Evolutionary conservation across 305 asterid species (phyloP).

Genomic region (Rubia peregrina): DNA sequence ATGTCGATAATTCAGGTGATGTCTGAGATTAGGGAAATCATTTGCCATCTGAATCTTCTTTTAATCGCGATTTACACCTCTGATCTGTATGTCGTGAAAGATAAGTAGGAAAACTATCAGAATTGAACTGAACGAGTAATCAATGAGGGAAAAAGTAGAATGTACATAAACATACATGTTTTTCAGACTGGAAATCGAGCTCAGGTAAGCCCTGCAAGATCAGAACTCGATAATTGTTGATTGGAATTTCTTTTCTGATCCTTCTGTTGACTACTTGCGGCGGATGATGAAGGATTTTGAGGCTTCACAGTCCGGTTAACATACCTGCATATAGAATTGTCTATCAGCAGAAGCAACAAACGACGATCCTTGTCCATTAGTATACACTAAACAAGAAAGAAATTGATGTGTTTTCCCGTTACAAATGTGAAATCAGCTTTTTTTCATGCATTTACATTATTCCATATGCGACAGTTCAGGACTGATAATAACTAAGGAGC

Average conservation of each 20-base stretch:
- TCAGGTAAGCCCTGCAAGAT: slow-evolving; percentile 42
- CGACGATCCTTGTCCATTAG: background rate
- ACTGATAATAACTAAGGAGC: background rate
- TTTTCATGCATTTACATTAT: no score
- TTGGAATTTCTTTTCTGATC: slow-evolving; percentile 31
- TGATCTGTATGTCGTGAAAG: slow-evolving; percentile 60
- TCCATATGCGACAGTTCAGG: background rate
- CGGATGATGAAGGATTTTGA: slow-evolving; percentile 33
- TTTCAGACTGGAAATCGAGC: slow-evolving; percentile 53
- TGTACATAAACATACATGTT: slow-evolving; percentile 27
- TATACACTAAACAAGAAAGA: background rate
- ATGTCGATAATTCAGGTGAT: slow-evolving; percentile 64
- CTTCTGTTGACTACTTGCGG: slow-evolving; percentile 41
- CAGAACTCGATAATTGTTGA: slow-evolving; percentile 29
- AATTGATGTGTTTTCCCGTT: background rate
- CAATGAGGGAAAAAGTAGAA: background rate
- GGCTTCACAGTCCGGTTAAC: slow-evolving; percentile 44
- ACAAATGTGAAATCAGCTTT: background rate
- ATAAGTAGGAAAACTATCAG: background rate
- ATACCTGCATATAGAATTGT: slow-evolving; percentile 45
- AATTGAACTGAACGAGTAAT: background rate
- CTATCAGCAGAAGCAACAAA: slow-evolving; percentile 8
- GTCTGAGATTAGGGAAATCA: slow-evolving; percentile 41
- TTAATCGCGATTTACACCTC: slow-evolving; percentile 50
- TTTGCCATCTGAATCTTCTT: slow-evolving; percentile 53